These are phyloP conservation scores for Breynia disticha DNA, from an alignment of 441 rosid species.

Conservation along the genomic window DNA sequence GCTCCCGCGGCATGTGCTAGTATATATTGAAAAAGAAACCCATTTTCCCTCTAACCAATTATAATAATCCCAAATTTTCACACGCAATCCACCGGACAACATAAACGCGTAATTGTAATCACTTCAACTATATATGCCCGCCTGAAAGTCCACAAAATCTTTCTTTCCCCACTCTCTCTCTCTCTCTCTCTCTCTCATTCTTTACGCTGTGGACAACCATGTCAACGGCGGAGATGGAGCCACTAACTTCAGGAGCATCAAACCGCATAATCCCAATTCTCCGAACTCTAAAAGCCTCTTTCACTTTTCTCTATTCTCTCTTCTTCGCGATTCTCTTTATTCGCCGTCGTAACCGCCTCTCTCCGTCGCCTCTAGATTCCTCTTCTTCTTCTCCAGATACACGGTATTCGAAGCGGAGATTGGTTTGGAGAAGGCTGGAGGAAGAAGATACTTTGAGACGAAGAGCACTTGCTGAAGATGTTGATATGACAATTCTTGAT, in stretches of 20 bases:
- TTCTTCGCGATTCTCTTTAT: conserved; percentile 42
- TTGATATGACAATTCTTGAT: conserved; percentile 39
- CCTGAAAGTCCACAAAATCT: neutral
- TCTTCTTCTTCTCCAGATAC: conserved; percentile 21
- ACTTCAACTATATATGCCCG: neutral
- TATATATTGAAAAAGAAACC: too few species aligned
- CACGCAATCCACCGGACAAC: too few species aligned
- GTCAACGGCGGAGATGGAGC: conserved; percentile 67
- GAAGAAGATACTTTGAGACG: conserved; percentile 83
- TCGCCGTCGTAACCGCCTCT: conserved; percentile 29
- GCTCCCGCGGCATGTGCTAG: too few species aligned
- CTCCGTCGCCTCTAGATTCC: conserved; percentile 13
- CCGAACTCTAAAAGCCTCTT: conserved; percentile 32
- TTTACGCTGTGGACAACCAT: conserved; percentile 13
- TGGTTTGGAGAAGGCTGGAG: conserved; percentile 43
- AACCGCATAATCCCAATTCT: conserved; percentile 82
- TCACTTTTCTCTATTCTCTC: conserved; percentile 40
- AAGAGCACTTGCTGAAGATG: conserved; percentile 66
- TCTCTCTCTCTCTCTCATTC: too few species aligned
- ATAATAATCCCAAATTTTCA: too few species aligned
- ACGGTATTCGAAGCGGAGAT: conserved; percentile 35
- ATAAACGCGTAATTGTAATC: too few species aligned
- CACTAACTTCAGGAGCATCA: conserved; percentile 85
- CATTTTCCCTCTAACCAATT: too few species aligned
- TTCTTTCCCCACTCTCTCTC: neutral